Base-by-base conservation (phyloP, 495 filamentous ascomycete species). In the Aspergillus diversus region DNA sequence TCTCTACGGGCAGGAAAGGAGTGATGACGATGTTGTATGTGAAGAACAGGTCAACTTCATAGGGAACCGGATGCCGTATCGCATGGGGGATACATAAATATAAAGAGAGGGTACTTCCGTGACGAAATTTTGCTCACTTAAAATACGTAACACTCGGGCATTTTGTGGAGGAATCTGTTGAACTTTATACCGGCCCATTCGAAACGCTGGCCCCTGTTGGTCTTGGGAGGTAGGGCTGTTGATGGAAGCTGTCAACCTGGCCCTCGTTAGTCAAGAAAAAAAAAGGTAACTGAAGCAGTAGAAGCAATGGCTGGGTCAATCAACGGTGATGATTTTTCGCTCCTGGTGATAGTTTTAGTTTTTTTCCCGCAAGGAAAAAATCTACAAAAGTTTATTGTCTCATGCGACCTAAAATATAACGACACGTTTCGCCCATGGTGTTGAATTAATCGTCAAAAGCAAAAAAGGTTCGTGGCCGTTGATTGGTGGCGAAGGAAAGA, bases 1-100 rank as follows among this genome's bases (percentile, higher is more conserved):
- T 6, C 66, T 85, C 0, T 85, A 84, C 59, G 83, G 81, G 7
- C 75, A 73, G 48, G 76, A 80, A 56, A 69, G 79, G 39, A 74
- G 77, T 31, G 78, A 79, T 16, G 73, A 77, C 13, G 72, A 77
- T 21, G 69, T 70, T 47, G 16, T 66, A 17, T 69, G 56, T 33
- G 66, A 67, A 12, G 62, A 66, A 49, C 16, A 56, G 51, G 49
- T 32, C 17, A 8, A 37, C 9, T 49, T 59, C 42, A 39, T 58
- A 42, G 16, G 11, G 1, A 7, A 11, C 31, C 35, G 12, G 13
- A 34, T 35, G 32, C 7, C 52, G 11, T 35, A 43, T 42, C 21
- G 17, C 6, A 11, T 43, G 21, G 35, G 42, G 35, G 42, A 33
- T 50, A 15, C 13, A 57, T 34, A 12, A 50, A 13, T 13, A 43